phyloP scores from a whole-genome alignment of 116 monocot species.

The Cymodocea nodosa region DNA sequence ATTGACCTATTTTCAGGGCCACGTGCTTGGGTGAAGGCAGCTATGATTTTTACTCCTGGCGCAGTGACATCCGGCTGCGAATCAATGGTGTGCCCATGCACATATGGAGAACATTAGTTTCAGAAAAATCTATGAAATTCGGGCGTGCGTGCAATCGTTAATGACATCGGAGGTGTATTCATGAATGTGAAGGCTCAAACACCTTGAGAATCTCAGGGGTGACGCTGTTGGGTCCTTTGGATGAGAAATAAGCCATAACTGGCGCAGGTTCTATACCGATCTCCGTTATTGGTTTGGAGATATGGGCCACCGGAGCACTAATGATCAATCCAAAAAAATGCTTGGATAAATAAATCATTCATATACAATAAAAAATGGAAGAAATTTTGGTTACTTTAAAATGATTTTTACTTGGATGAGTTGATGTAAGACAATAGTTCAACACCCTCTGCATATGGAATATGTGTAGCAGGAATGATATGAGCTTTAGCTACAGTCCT shows the following conservation, averaged over 20 bases:
- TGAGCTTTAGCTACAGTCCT: conserved; percentile 42
- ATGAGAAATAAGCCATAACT: conserved; percentile 62
- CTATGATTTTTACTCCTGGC: conserved; percentile 56
- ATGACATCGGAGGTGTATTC: too few species aligned
- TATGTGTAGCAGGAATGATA: conserved; percentile 47
- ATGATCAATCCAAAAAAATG: not conserved
- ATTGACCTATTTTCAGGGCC: conserved; percentile 14
- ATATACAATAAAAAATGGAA: too few species aligned
- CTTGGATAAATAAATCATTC: not conserved
- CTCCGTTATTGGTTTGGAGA: conserved; percentile 23
- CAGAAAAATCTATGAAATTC: not conserved
- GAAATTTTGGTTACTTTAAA: too few species aligned
- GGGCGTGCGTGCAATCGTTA: too few species aligned
- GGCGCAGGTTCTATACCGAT: conserved; percentile 38
- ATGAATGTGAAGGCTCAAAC: too few species aligned
- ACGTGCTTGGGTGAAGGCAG: conserved; percentile 21
- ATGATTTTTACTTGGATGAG: conserved; percentile 10
- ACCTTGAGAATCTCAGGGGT: conserved; percentile 67
- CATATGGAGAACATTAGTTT: not conserved
- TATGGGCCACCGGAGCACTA: not conserved
- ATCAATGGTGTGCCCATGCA: not conserved
- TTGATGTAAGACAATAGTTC: conserved; percentile 41
- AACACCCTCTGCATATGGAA: conserved; percentile 29
- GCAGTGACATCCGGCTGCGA: conserved; percentile 73
- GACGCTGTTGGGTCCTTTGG: conserved; percentile 51